Percentiles rank a stretch among this genome's conserved stretches.
These are phyloP conservation scores for Melanopsichium pennsylvanicum DNA, from an alignment of 1,284 basidiomycete species.

Conservation along the genomic window DNA sequence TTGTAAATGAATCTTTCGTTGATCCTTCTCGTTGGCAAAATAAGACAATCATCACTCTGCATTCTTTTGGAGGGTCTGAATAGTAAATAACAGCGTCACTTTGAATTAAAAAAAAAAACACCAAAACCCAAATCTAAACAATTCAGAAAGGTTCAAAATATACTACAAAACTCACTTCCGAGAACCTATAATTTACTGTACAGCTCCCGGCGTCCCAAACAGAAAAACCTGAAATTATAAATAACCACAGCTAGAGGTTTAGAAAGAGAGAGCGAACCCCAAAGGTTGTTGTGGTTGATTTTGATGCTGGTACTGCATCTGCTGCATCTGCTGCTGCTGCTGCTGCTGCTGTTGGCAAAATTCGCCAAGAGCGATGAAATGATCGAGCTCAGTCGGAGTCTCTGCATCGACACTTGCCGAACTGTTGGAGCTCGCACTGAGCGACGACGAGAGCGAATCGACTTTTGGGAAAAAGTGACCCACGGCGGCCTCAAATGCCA, in stretches of 20 bases:
- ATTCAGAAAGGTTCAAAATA: too few relatives aligned
- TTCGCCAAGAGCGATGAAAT: slow-evolving; percentile 23
- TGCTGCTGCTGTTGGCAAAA: slow-evolving; percentile 1
- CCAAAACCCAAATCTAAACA: too few relatives aligned
- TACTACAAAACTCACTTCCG: too few relatives aligned
- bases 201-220: too few relatives aligned
- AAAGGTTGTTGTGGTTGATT: slow-evolving; percentile 12
- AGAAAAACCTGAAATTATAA: neutral
- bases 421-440: slow-evolving; percentile 11
- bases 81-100: too few relatives aligned
- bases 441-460: slow-evolving; percentile 6
- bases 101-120: too few relatives aligned
- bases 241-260: neutral
- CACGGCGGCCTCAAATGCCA: slow-evolving; percentile 33
- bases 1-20: too few relatives aligned
- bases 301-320: slow-evolving; percentile 1
- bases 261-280: slow-evolving; percentile 17
- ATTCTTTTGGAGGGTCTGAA: too few relatives aligned
- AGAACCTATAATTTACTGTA: too few relatives aligned
- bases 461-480: slow-evolving; percentile 46
- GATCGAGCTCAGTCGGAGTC: slow-evolving; percentile 25
- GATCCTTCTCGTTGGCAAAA: too few relatives aligned
- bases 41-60: too few relatives aligned
- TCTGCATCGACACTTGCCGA: slow-evolving; percentile 11
- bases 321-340: neutral